Base-by-base conservation (phyloP, 768 basidiomycete species). In the Candolleomyces efflorescens region DNA sequence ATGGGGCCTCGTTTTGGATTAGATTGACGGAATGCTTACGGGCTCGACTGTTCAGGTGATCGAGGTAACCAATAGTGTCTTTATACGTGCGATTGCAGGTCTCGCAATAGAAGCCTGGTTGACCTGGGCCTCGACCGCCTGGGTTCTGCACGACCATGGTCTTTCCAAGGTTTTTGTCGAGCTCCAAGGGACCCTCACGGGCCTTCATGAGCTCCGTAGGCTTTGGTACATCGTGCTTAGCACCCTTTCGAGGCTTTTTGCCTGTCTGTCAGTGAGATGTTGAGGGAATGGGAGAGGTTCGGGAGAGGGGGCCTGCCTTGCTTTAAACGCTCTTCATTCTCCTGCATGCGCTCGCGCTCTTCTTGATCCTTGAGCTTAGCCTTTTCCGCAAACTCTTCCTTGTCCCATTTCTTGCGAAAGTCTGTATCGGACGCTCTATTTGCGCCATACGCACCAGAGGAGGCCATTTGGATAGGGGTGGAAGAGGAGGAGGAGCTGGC, bases 161-260 rank as follows among this genome's bases (percentile, higher is more conserved):
- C 81, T 98, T 98, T 65, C 83, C 83, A 36, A 98, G 80, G 72
- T 98, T 97, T 78, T 95, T 97, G 65, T 97, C 93, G 23, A 99
- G 85, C 54, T 93, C 94, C 7, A 99, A 77, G 22, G 90, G 82
- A 0, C 72, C 77, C 38, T 94, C 94, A 46, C 97, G 88, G 63
- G 85, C 87, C 68, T 97, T 85, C 86, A 98, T 90, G 56, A 92
- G 82, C 65, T 97, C 87, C 2, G 94, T 98, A 2, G 97, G 91
- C 68, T 94, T 95, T 0, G 97, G 96, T 1, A 96, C 72, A 63
- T 96, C 91, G 39, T 88, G 85, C 55, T 82, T 83, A 56, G 76
- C 74, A 13, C 82, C 82, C 63, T 82, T 86, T 11, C 86, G 73
- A 5, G 92, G 92, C 64, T 84, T 85, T 78, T 95, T 95, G 48